Base-by-base conservation (phyloP, 805 yeast genomes). In the Wickerhamiella azymoides region DNA sequence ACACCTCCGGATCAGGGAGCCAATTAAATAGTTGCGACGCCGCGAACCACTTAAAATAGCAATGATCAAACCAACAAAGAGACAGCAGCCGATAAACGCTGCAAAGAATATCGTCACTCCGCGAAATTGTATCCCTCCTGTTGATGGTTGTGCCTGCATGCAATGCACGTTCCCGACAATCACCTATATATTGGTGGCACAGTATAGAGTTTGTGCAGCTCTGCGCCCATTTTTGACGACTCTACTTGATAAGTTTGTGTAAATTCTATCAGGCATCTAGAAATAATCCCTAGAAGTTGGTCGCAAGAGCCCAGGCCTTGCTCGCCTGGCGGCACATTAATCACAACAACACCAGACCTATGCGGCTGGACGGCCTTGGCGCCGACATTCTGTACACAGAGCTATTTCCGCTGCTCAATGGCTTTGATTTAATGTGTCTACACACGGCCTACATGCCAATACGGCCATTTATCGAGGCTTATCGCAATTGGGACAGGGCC, bases 11-110 rank as follows among this genome's bases (percentile, higher is more conserved):
- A 25, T 19, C 21, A 42, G 1, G n/a, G 27, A 27, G 40, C 40
- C 25, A 16, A 42, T n/a, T 3, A 16, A 19, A 9, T 17, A 37
- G 18, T 37, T 38, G 17, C 45, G 27, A 9, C 40, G 35, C 11
- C 40, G 33, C 24, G 45, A 35, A 18, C 26, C 24, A 40, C 33
- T 35, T n/a, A 42, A 2, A 16, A 27, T 19, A 11, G 33, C 19
- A 28, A 42, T 14, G 16, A 19, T 6, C 13, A 17, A 36, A 8
- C 39, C 13, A n/a, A 36, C 14, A 5, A 42, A 11, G 9, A 35
- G n/a, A 19, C 45, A 42, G 33, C 45, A 42, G 6, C 39, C 45
- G 2, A 42, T 27, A 18, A 42, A 36, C 2, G 40, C 45, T 3
- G 17, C 36, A 11, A 42, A 27, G 14, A 42, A 42, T 13, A 33